Percentiles rank a stretch among this genome's conserved stretches.
These are phyloP conservation scores for Ottelia alismoides DNA, from an alignment of 106 monocot species.

Conservation along the genomic window DNA sequence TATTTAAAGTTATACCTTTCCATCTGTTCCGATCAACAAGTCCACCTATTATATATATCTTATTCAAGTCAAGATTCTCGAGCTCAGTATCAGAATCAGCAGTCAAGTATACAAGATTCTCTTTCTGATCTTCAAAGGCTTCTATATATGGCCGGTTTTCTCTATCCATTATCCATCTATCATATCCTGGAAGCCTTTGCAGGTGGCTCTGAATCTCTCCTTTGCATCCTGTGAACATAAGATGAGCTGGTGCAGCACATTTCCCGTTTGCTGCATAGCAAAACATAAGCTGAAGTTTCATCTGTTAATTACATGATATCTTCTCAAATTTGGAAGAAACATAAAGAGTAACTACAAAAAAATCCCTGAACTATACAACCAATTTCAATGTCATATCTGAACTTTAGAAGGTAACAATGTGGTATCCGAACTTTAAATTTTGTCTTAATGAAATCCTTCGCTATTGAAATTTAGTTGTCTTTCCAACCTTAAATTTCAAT, in stretches of 20 bases:
- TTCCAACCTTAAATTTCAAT: too few relatives aligned
- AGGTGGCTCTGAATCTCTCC: slow-evolving; percentile 68
- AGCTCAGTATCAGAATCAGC: slow-evolving; percentile 79
- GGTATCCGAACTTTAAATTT: too few relatives aligned
- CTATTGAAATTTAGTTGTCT: too few relatives aligned
- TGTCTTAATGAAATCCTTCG: too few relatives aligned
- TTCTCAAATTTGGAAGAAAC: too few relatives aligned
- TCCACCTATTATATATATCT: slow-evolving; percentile 85
- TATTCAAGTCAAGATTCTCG: slow-evolving; percentile 60
- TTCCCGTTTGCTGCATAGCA: slow-evolving; percentile 94
- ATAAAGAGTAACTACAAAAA: too few relatives aligned
- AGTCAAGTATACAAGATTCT: slow-evolving; percentile 79
- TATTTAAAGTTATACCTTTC: slow-evolving; percentile 93
- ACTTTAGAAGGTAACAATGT: too few relatives aligned
- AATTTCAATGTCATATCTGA: too few relatives aligned
- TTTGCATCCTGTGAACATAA: slow-evolving; percentile 81
- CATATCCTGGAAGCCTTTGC: slow-evolving; percentile 59
- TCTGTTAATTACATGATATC: too few relatives aligned
- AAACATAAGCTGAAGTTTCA: slow-evolving; percentile 97
- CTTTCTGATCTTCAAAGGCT: slow-evolving; percentile 62
- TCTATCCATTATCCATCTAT: slow-evolving; percentile 88
- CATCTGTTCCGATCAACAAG: slow-evolving; percentile 90
- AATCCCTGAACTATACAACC: too few relatives aligned
- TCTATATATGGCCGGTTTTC: slow-evolving; percentile 74
- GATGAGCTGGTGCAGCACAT: slow-evolving; percentile 62